Conservation (phyloP, 768 basidiomycete genomes). For the Hortiboletus flavorubellus region DNA sequence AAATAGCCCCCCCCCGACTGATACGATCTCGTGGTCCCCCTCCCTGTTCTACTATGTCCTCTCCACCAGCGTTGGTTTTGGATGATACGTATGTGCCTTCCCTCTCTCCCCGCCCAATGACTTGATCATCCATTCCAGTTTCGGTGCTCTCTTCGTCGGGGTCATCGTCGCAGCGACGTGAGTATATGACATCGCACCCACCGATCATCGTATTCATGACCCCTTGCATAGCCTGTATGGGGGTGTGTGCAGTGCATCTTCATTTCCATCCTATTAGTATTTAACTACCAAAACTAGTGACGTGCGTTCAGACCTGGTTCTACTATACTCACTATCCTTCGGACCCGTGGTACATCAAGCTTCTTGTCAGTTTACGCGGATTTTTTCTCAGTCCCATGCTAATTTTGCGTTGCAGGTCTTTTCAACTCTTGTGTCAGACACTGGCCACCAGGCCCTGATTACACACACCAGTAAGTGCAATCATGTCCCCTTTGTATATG, state of each 20-base stretch:
- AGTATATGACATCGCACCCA: slow-evolving; percentile 18
- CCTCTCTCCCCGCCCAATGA: neutral
- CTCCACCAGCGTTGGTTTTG: slow-evolving; percentile 15
- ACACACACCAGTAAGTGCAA: slow-evolving; percentile 43
- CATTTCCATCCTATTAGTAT: neutral
- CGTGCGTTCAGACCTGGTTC: slow-evolving; percentile 52
- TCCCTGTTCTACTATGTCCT: neutral
- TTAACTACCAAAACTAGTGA: slow-evolving; percentile 37
- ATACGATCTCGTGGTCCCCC: neutral
- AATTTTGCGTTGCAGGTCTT: slow-evolving; percentile 39
- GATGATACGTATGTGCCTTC: slow-evolving; percentile 34
- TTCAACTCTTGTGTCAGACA: slow-evolving; percentile 48
- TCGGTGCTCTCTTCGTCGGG: slow-evolving; percentile 51
- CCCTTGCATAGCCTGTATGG: slow-evolving; percentile 43
- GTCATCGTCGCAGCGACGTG: slow-evolving; percentile 47
- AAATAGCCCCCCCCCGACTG: neutral
- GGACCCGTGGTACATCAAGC: slow-evolving; percentile 47
- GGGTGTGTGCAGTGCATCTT: slow-evolving; percentile 32
- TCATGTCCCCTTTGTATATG: neutral
- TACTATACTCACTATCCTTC: slow-evolving; percentile 48
- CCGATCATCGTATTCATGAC: slow-evolving; percentile 3
- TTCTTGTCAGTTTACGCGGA: slow-evolving; percentile 35
- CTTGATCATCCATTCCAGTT: slow-evolving; percentile 27
- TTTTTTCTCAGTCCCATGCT: neutral
- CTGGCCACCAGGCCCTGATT: slow-evolving; percentile 51